A percentile compares a stretch with the other conserved stretches of the same genome.
phyloP scores from a whole-genome alignment of 78 protist genomes.

The Chrysochromulina parva region DNA sequence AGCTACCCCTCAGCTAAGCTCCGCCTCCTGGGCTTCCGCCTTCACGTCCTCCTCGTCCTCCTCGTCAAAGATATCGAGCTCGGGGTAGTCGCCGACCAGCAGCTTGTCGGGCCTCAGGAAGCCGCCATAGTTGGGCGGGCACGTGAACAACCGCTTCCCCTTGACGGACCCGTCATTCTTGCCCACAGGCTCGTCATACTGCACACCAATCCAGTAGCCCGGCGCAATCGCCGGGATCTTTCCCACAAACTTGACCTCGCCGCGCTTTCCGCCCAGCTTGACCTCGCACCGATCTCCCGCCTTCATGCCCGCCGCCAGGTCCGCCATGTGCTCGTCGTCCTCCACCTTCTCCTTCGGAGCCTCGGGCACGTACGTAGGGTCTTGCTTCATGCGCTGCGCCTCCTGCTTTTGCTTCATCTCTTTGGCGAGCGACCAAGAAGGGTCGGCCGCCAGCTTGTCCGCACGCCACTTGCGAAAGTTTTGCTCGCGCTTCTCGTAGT shows the following conservation, averaged over 20 bases:
- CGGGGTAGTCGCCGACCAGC: conserved; percentile 62
- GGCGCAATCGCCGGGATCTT: conserved; percentile 29
- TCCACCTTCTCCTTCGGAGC: not conserved
- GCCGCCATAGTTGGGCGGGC: conserved; percentile 57
- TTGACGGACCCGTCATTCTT: conserved; percentile 76
- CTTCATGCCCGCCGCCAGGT: not conserved
- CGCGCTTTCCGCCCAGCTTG: conserved; percentile 56
- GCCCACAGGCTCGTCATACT: conserved; percentile 81
- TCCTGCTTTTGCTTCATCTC: conserved; percentile 35
- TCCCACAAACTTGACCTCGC: conserved; percentile 69
- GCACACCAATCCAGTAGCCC: conserved; percentile 80
- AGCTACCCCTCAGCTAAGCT: too few relatives aligned
- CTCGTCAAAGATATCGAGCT: not conserved
- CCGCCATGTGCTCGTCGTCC: not conserved
- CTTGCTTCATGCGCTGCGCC: conserved; percentile 3
- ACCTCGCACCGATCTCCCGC: conserved; percentile 60
- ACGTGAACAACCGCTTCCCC: not conserved
- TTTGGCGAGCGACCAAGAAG: not conserved
- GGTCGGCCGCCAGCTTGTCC: not conserved
- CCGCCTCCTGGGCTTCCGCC: too few relatives aligned
- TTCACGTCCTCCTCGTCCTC: not conserved
- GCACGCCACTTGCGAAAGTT: conserved; percentile 54
- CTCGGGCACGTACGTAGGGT: conserved; percentile 22
- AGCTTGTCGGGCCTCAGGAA: conserved; percentile 62
- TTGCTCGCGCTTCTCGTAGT: conserved; percentile 71